Evolutionary conservation across 441 rosid genomes (phyloP).

Genomic region (Cnidoscolus chayamansa): DNA sequence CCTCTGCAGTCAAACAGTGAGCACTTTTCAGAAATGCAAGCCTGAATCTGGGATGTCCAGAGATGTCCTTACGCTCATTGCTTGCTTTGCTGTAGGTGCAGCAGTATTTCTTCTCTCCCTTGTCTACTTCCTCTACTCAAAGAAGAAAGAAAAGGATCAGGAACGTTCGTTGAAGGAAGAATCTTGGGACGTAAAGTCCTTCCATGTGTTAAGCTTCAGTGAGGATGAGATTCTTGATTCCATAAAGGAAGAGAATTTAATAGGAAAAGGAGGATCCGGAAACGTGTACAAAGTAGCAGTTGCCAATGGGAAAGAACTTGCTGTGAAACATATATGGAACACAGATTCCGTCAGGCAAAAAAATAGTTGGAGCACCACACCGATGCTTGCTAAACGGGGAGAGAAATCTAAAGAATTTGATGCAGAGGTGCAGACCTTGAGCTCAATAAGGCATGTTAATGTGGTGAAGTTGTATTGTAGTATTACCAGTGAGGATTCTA

Average conservation of each 20-base stretch:
- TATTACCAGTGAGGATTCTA: conserved; percentile 90
- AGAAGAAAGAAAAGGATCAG: conserved; percentile 47
- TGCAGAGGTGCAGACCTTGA: conserved; percentile 78
- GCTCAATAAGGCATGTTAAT: conserved; percentile 83
- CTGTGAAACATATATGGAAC: conserved; percentile 79
- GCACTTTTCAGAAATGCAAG: conserved; percentile 53
- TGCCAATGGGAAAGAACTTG: conserved; percentile 66
- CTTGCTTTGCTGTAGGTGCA: conserved; percentile 51
- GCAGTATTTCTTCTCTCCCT: conserved; percentile 48
- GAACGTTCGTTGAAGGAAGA: conserved; percentile 56
- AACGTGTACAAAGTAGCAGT: conserved; percentile 69
- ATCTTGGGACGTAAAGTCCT: conserved; percentile 81
- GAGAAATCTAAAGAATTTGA: conserved; percentile 61
- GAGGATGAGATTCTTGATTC: conserved; percentile 90
- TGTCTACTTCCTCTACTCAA: conserved; percentile 47
- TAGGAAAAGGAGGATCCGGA: conserved; percentile 93
- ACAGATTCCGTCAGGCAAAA: conserved; percentile 28
- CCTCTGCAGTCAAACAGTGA: conserved; percentile 66
- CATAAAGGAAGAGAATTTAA: conserved; percentile 74
- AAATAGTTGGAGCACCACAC: conserved; percentile 46
- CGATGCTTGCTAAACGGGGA: conserved; percentile 47
- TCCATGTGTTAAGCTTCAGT: conserved; percentile 60
- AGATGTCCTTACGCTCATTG: conserved; percentile 43
- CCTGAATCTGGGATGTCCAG: conserved; percentile 40
- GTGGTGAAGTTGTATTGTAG: conserved; percentile 90